phyloP scores from a whole-genome alignment of 2,329 filamentous ascomycete genomes.

The Nakataea oryzae region DNA sequence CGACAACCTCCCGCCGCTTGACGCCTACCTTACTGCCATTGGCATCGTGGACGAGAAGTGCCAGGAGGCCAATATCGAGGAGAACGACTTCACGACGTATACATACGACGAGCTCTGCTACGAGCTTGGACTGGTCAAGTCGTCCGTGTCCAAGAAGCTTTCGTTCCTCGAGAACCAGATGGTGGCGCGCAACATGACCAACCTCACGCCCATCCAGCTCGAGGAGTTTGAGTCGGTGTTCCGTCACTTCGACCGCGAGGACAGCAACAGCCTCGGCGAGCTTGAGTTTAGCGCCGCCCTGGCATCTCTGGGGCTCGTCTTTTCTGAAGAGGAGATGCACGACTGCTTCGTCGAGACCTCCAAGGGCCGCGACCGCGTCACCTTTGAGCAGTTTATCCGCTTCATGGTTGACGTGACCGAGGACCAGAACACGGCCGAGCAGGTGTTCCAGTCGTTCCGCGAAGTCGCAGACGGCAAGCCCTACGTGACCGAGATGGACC shows the following conservation, averaged over 20 bases:
- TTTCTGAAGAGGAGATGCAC: slow-evolving; percentile 97
- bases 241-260: slow-evolving; percentile 91
- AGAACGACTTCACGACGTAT: slow-evolving; percentile 99
- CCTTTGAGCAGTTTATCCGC: slow-evolving; percentile 96
- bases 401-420: slow-evolving; percentile 99
- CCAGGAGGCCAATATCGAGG: slow-evolving; percentile 93
- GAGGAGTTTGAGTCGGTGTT: slow-evolving; percentile 99
- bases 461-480: slow-evolving; percentile 98
- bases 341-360: slow-evolving; percentile 87
- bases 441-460: slow-evolving; percentile 95
- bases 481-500: slow-evolving; percentile 95
- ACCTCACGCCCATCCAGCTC: slow-evolving; percentile 92
- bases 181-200: slow-evolving; percentile 97
- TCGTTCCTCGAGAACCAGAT: slow-evolving; percentile 97
- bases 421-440: slow-evolving; percentile 96
- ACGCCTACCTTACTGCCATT: slow-evolving; percentile 83
- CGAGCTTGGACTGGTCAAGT: slow-evolving; percentile 83
- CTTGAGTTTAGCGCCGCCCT: slow-evolving; percentile 93
- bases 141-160: slow-evolving; percentile 90
- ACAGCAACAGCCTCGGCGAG: slow-evolving; percentile 81
- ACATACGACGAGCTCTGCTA: slow-evolving; percentile 95
- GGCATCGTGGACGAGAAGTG: slow-evolving; percentile 80
- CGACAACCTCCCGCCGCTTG: slow-evolving; percentile 77
- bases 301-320: slow-evolving; percentile 89
- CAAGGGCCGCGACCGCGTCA: slow-evolving; percentile 66